Evolutionary conservation across 257 asterid genomes (phyloP).

Genomic region (Petunia secreta): DNA sequence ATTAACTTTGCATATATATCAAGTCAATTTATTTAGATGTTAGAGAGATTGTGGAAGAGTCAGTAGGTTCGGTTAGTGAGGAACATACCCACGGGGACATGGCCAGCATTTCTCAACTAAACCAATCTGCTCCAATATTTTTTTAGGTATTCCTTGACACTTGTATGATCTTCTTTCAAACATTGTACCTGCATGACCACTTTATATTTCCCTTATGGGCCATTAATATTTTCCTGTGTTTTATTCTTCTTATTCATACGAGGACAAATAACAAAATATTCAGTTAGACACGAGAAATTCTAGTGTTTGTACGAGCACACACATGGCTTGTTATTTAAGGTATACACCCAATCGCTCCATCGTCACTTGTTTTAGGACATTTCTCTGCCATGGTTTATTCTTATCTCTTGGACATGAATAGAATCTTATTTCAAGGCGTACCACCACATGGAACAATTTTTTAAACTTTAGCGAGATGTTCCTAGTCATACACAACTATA

Average conservation of each 20-base stretch:
- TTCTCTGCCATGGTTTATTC: too few species aligned
- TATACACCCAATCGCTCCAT: neutral
- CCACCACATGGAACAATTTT: too few species aligned
- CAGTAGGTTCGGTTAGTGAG: conserved; percentile 29
- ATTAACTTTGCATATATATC: neutral
- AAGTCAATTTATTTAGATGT: conserved; percentile 19
- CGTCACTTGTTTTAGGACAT: too few species aligned
- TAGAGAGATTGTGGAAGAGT: neutral
- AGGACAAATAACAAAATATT: neutral
- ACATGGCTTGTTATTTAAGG: neutral
- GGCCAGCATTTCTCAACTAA: conserved; percentile 25
- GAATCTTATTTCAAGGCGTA: too few species aligned
- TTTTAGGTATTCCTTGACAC: neutral
- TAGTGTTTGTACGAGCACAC: neutral
- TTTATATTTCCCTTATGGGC: neutral
- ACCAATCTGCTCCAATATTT: neutral
- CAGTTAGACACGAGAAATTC: neutral
- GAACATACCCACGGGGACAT: conserved; percentile 36
- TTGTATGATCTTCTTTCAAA: neutral
- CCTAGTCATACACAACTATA: too few species aligned
- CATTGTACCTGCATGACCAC: neutral
- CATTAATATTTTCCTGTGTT: neutral
- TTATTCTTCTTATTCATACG: neutral
- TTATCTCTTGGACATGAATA: too few species aligned
- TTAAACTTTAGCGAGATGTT: too few species aligned